Conservation (phyloP, 345 rosid genomes). For the Clausena lansium region DNA sequence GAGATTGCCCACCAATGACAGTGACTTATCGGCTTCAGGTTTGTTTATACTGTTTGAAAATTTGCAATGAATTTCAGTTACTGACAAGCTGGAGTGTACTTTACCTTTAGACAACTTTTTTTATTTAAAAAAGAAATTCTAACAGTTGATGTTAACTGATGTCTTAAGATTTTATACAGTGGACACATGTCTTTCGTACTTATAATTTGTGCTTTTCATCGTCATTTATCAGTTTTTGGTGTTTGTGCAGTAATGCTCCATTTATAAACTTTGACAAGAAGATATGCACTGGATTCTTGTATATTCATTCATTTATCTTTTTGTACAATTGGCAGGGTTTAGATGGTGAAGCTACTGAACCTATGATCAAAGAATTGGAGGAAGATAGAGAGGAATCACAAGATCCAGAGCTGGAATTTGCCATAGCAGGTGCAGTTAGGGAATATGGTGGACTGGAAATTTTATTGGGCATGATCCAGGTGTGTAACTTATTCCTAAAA, state of each 20-base stretch:
- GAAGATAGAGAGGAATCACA: constrained; percentile 98
- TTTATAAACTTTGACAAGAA: neutral
- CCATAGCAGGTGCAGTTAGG: constrained; percentile 95
- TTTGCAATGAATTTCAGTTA: neutral
- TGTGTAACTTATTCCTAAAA: constrained; percentile 21
- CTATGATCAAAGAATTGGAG: constrained; percentile 98
- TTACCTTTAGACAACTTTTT: neutral
- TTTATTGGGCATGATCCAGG: constrained; percentile 89
- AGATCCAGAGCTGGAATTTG: constrained; percentile 99
- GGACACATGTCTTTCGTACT: neutral
- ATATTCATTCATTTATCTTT: constrained; percentile 10
- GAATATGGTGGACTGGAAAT: constrained; percentile 93
- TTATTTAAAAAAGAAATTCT: neutral
- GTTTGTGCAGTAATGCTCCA: neutral
- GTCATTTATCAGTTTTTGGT: neutral
- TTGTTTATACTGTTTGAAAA: constrained; percentile 18
- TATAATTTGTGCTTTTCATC: neutral
- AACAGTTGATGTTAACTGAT: neutral
- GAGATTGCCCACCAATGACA: constrained; percentile 93
- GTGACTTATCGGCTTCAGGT: constrained; percentile 99
- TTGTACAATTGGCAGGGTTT: constrained; percentile 58
- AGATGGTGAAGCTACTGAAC: constrained; percentile 99
- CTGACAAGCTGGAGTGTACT: neutral
- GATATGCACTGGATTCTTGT: constrained; percentile 1
- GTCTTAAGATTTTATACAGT: neutral